phyloP scores from a whole-genome alignment of 805 yeast genomes.

The Metschnikowia similis region DNA sequence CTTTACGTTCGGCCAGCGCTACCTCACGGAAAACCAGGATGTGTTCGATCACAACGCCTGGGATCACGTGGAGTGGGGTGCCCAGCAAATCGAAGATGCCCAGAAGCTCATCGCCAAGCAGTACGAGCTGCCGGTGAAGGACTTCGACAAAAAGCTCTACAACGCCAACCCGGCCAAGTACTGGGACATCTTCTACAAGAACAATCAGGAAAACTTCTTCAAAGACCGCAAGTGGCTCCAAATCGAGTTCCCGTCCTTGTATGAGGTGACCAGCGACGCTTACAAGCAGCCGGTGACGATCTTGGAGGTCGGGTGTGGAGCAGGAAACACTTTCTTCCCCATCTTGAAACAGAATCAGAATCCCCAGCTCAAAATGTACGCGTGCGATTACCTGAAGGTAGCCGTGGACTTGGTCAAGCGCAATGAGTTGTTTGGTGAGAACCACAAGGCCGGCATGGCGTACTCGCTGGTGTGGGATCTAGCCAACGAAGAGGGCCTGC shows the following conservation, averaged over 20 bases:
- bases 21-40: constrained; percentile 63
- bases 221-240: constrained; percentile 96
- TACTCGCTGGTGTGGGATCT: constrained; percentile 94
- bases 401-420: constrained; percentile 83
- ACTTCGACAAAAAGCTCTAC: constrained; percentile 73
- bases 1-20: constrained; percentile 87
- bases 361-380: constrained; percentile 66
- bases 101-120: constrained; percentile 71
- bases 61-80: constrained; percentile 98
- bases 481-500: constrained; percentile 61
- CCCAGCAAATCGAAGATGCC: constrained; percentile 76
- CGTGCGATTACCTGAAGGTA: constrained; percentile 84
- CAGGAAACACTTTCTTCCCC: constrained; percentile 95
- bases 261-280: constrained; percentile 63
- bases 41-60: constrained; percentile 93
- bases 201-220: constrained; percentile 89
- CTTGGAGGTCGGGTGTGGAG: constrained; percentile 96
- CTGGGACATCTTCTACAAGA: constrained; percentile 92
- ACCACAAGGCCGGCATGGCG: constrained; percentile 46
- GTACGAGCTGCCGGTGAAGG: constrained; percentile 78
- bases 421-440: constrained; percentile 55
- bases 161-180: constrained; percentile 86
- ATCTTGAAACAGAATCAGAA: constrained; percentile 79
- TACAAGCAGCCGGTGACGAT: constrained; percentile 69
- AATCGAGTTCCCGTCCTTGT: constrained; percentile 85